These are phyloP conservation scores for Avicennia marina DNA, from an alignment of 257 asterid genomes.

Conservation along the genomic window DNA sequence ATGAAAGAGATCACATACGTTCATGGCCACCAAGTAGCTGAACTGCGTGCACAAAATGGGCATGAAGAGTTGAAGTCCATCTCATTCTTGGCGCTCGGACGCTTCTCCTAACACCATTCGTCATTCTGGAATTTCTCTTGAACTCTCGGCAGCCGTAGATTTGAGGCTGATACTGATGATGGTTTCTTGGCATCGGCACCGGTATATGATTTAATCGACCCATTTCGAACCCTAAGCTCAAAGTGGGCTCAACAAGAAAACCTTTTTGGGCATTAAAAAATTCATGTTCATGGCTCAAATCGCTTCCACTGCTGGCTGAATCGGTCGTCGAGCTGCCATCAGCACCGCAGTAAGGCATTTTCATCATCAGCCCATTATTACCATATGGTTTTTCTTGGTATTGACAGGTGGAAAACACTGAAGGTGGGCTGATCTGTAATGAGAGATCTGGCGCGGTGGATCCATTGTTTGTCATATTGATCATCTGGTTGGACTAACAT, in stretches of 20 bases:
- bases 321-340: constrained; percentile 35
- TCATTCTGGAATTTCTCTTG: constrained; percentile 46
- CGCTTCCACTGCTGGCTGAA: constrained; percentile 68
- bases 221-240: constrained; percentile 46
- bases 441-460: constrained; percentile 61
- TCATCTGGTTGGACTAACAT: constrained; percentile 32
- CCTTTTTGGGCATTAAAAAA: constrained; percentile 10
- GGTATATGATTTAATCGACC: constrained; percentile 6
- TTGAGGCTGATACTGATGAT: constrained; percentile 39
- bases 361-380: constrained; percentile 4
- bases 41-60: constrained; percentile 93
- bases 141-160: constrained; percentile 37
- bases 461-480: constrained; percentile 14
- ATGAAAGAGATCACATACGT: constrained; percentile 53
- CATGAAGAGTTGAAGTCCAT: constrained; percentile 87
- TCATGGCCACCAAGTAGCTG: constrained; percentile 91
- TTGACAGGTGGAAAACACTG: constrained; percentile 12
- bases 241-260: constrained; percentile 27
- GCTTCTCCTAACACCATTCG: constrained; percentile 34
- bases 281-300: constrained; percentile 54
- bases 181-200: constrained; percentile 13
- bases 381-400: constrained; percentile 3
- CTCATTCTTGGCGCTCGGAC: constrained; percentile 85
- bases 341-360: constrained; percentile 4
- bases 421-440: constrained; percentile 62